Conservation (phyloP, 2,329 filamentous ascomycete species). For the Aspergillus tanneri region DNA sequence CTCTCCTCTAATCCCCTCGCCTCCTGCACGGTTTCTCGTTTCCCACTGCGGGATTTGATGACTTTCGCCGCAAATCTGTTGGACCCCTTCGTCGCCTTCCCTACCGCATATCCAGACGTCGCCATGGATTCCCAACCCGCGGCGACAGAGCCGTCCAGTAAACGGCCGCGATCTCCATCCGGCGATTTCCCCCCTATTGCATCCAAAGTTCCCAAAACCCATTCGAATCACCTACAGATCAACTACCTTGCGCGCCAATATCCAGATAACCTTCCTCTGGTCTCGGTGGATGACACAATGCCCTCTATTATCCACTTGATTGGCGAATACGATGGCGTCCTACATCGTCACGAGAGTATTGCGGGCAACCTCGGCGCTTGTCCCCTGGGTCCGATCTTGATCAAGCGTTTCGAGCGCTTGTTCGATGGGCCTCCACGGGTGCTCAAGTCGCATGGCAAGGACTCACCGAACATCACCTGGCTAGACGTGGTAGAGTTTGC, state of each 20-base stretch:
- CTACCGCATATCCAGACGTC: conserved; percentile 6
- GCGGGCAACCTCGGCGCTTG: conserved; percentile 82
- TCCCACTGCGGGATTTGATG: background rate
- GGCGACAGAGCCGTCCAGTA: conserved; percentile 41
- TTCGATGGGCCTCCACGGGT: conserved; percentile 78
- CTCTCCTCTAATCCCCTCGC: conserved; percentile 1
- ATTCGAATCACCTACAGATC: conserved; percentile 62
- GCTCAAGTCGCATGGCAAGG: conserved; percentile 61
- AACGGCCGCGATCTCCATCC: conserved; percentile 48
- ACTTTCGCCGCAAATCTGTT: background rate
- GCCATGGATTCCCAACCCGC: conserved; percentile 38
- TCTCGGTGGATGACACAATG: conserved; percentile 68
- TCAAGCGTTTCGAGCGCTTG: conserved; percentile 81
- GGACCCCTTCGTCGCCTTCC: conserved; percentile 1
- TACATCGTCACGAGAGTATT: conserved; percentile 82
- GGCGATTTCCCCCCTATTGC: conserved; percentile 39
- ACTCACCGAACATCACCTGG: conserved; percentile 68
- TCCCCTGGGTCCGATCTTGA: conserved; percentile 74
- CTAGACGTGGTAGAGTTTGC: conserved; percentile 83
- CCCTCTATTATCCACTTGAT: conserved; percentile 70
- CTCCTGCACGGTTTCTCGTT: background rate
- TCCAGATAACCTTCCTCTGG: conserved; percentile 60
- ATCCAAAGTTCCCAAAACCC: conserved; percentile 56
- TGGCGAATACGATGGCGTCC: conserved; percentile 77
- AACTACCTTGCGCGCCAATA: conserved; percentile 66